Evolutionary conservation across 805 yeast genomes (phyloP).

Genomic region (Maudiozyma pseudohumilis): DNA sequence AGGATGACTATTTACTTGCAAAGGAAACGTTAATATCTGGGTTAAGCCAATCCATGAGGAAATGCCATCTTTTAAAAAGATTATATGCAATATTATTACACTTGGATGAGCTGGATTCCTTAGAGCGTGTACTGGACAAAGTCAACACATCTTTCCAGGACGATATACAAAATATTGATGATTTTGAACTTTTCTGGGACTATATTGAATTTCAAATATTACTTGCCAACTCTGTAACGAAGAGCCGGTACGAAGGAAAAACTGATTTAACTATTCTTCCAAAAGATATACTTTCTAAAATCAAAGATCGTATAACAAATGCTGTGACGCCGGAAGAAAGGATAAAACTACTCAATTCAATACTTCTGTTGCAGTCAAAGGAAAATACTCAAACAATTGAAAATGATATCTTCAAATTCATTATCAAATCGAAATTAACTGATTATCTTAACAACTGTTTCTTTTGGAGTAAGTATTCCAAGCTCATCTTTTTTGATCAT

Average conservation of each 20-base stretch:
- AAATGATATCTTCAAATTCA: slow-evolving; percentile 14
- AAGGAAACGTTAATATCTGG: slow-evolving; percentile 19
- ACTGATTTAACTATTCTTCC: slow-evolving; percentile 5
- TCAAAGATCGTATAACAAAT: slow-evolving; percentile 15
- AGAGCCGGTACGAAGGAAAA: slow-evolving; percentile 14
- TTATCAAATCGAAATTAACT: slow-evolving; percentile 12
- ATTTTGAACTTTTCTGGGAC: slow-evolving; percentile 26
- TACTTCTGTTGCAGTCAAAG: slow-evolving; percentile 19
- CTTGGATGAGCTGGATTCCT: slow-evolving; percentile 14
- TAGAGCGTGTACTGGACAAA: slow-evolving; percentile 10
- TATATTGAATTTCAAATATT: slow-evolving; percentile 21
- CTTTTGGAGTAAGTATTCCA: slow-evolving; percentile 25
- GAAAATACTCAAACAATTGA: slow-evolving; percentile 17
- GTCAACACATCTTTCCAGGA: slow-evolving; percentile 9
- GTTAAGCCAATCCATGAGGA: slow-evolving; percentile 14
- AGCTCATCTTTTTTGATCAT: slow-evolving; percentile 19
- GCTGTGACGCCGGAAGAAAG: slow-evolving; percentile 12
- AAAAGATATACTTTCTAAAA: slow-evolving; percentile 7
- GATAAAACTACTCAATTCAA: slow-evolving; percentile 11
- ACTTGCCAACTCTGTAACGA: slow-evolving; percentile 6
- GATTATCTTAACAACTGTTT: slow-evolving; percentile 14
- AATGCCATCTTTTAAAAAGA: slow-evolving; percentile 15
- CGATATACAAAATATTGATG: slow-evolving; percentile 16
- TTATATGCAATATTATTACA: slow-evolving; percentile 16
- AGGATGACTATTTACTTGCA: slow-evolving; percentile 17